These are phyloP conservation scores for Aspergillus hancockii DNA, from an alignment of 495 filamentous ascomycete genomes.

Conservation along the genomic window DNA sequence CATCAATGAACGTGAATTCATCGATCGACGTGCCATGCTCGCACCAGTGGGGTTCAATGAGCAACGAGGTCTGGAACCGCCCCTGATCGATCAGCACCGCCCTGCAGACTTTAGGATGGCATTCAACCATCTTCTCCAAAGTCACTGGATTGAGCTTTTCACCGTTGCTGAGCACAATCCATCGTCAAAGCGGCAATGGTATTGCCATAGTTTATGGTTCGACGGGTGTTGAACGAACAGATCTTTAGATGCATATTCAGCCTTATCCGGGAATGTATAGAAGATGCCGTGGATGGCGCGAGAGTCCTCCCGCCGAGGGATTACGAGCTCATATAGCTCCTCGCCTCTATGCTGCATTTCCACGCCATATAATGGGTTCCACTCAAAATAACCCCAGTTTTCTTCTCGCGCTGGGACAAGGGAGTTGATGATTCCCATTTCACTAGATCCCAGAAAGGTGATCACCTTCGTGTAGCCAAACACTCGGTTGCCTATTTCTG, in stretches of 20 bases:
- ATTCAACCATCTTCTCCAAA: conserved; percentile 49
- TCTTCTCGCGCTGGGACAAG: conserved; percentile 34
- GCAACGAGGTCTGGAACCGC: conserved; percentile 51
- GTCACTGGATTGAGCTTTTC: conserved; percentile 63
- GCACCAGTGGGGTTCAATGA: conserved; percentile 46
- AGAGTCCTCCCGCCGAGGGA: conserved; percentile 19
- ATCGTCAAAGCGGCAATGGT: conserved; percentile 56
- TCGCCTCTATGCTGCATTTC: conserved; percentile 41
- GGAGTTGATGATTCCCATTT: conserved; percentile 19
- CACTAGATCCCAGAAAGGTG: conserved; percentile 21
- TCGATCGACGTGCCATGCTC: background rate
- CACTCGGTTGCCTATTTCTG: conserved; percentile 17
- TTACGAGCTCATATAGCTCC: conserved; percentile 50
- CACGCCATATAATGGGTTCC: conserved; percentile 45
- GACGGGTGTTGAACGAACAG: conserved; percentile 55
- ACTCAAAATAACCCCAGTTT: conserved; percentile 54
- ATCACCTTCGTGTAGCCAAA: conserved; percentile 9
- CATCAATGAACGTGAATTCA: conserved; percentile 24
- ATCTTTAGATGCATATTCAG: conserved; percentile 57
- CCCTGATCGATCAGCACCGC: conserved; percentile 52
- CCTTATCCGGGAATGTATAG: conserved; percentile 31
- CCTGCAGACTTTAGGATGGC: conserved; percentile 45
- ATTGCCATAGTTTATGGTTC: conserved; percentile 49
- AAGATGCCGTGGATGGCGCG: conserved; percentile 27
- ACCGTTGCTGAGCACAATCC: conserved; percentile 63